Base-by-base conservation (phyloP, 805 yeast species). In the Brettanomyces naardenensis region DNA sequence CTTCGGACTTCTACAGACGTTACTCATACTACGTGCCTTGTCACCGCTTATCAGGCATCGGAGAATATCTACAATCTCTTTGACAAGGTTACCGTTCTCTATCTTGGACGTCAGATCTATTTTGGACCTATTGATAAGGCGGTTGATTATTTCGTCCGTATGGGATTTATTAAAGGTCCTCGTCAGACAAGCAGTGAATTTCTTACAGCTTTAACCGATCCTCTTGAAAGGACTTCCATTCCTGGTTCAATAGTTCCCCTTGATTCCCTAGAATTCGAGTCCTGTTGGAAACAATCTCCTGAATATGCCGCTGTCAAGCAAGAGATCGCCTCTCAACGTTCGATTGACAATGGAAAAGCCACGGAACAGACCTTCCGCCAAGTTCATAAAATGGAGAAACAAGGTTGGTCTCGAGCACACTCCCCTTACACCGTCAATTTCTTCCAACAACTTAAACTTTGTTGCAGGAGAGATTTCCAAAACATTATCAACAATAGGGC, bases 101-200 rank as follows among this genome's bases (percentile, higher is more conserved):
- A 79, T 52, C 65, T 64, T 40, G 85, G 85, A 45, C 66, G 69
- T 49, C 84, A 78, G 52, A 68, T 78, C 33, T 79, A 58, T 49
- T 78, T 68, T 47, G 85, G 85, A 36, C 71, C 72, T 21, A 68
- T 73, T 19, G 49, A 51, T 18, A 61, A 64, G 31, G 84, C 81
- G 15, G 73, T 66, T 54, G 68, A 59, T 13, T 79, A 65, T 49
- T 79, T 79, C 51, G 52, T 64, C 42, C 60, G 62, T 15, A 74
- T 78, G 83, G 86, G 86, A 29, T 79, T 64, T 63, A 62, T 66
- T 20, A 76, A 79, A 51, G 75, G 77, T 35, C 62, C 65, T 36
- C 72, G 85, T 65, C 78, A 75, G 67, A 74, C 83, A 4, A 76
- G 84, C 36, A 75, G 82, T 6, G 86, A 79, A 53, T 79, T 65